Percentiles rank a stretch among this genome's conserved stretches.
phyloP scores from a whole-genome alignment of 257 asterid genomes.

The Rhazya stricta region DNA sequence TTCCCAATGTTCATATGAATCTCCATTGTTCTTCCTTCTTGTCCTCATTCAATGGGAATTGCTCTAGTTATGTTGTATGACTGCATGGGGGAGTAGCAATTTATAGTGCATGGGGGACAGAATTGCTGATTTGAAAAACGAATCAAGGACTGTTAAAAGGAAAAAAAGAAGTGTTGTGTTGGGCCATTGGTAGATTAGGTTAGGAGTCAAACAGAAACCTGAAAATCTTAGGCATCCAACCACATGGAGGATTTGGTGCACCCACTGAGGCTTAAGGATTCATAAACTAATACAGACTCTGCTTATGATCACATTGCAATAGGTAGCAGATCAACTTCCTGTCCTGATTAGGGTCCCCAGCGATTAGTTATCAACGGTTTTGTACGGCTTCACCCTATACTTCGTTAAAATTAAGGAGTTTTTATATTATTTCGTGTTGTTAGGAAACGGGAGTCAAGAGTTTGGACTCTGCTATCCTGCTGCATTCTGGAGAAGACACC shows the following conservation, averaged over 20 bases:
- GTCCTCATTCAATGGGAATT: not conserved
- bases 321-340: slow-evolving; percentile 9
- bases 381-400: not conserved
- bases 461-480: not conserved
- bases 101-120: not conserved
- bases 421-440: too few species aligned
- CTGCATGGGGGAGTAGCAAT: not conserved
- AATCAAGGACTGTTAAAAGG: not conserved
- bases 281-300: not conserved
- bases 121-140: not conserved
- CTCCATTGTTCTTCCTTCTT: slow-evolving; percentile 9
- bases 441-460: too few species aligned
- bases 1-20: not conserved
- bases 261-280: slow-evolving; percentile 1
- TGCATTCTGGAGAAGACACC: not conserved
- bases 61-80: not conserved
- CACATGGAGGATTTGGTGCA: slow-evolving; percentile 4
- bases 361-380: slow-evolving; percentile 9
- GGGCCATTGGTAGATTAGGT: not conserved
- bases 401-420: not conserved
- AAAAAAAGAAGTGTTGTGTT: not conserved
- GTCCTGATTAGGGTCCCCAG: not conserved
- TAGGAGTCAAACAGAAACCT: not conserved
- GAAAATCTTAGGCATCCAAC: not conserved
- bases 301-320: not conserved